These are phyloP conservation scores for Lonicera japonica DNA, from an alignment of 129 eudicot species.

Conservation along the genomic window DNA sequence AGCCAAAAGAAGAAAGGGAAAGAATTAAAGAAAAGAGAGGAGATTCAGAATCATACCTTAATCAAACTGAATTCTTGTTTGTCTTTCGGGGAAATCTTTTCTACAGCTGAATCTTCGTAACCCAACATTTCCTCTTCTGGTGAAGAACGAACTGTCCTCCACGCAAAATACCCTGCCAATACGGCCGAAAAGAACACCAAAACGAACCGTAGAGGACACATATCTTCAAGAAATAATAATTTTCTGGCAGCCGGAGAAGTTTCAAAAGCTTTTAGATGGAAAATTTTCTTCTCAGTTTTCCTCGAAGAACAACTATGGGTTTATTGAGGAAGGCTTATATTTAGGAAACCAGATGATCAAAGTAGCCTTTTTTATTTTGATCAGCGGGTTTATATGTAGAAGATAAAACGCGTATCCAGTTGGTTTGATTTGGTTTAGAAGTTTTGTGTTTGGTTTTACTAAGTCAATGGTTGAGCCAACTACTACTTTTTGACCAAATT, in stretches of 20 bases:
- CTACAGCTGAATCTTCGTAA: slow-evolving; percentile 22
- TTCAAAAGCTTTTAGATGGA: neutral
- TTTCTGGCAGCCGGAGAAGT: neutral
- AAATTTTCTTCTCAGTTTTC: neutral
- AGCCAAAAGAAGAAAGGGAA: too few species aligned
- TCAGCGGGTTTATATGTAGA: neutral
- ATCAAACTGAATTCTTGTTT: slow-evolving; percentile 25
- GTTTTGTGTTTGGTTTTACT: slow-evolving; percentile 14
- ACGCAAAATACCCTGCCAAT: slow-evolving; percentile 66
- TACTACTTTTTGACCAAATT: slow-evolving; percentile 2
- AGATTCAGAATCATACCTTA: slow-evolving; percentile 25
- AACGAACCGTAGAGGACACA: slow-evolving; percentile 81
- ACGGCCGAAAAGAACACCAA: slow-evolving; percentile 69
- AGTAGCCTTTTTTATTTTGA: neutral
- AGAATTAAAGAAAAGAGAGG: neutral
- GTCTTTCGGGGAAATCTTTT: slow-evolving; percentile 10
- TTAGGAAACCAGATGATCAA: slow-evolving; percentile 6
- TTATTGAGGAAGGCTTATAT: neutral
- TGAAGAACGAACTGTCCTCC: slow-evolving; percentile 39
- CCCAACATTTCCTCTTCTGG: slow-evolving; percentile 4
- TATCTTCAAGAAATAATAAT: slow-evolving; percentile 1
- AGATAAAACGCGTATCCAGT: slow-evolving; percentile 32
- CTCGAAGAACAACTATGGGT: neutral
- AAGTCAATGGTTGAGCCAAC: slow-evolving; percentile 45
- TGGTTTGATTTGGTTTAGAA: slow-evolving; percentile 1